A percentile compares a stretch with the other conserved stretches of the same genome.
Evolutionary conservation across 2,329 filamentous ascomycete species (phyloP).

Genomic region (Catunica adiposa): DNA sequence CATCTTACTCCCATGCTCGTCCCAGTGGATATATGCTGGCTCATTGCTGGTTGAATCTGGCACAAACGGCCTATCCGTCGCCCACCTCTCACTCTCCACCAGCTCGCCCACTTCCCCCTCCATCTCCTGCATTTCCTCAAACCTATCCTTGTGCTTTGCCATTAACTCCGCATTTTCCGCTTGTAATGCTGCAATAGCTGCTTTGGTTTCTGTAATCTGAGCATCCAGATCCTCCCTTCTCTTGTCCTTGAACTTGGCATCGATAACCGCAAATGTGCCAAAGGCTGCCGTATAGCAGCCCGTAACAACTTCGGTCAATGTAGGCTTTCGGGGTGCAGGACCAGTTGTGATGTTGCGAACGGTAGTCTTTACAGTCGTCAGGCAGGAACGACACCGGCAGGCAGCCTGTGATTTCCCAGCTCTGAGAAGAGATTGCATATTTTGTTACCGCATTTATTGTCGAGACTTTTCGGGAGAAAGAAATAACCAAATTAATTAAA

Average conservation of each 20-base stretch:
- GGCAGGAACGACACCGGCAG: conserved; percentile 47
- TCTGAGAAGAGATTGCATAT: conserved; percentile 54
- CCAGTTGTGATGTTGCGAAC: conserved; percentile 25
- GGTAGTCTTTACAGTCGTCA: conserved; percentile 34
- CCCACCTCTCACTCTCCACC: not conserved
- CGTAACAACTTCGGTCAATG: conserved; percentile 40
- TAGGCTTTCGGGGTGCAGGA: conserved; percentile 32
- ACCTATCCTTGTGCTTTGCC: conserved; percentile 9
- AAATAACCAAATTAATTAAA: too few species aligned
- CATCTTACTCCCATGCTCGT: conserved; percentile 9
- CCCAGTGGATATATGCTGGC: conserved; percentile 12
- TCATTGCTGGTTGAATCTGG: conserved; percentile 11
- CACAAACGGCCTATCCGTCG: conserved; percentile 8
- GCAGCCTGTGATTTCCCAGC: conserved; percentile 41
- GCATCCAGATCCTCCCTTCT: conserved; percentile 44
- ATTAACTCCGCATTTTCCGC: conserved; percentile 13
- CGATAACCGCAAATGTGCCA: conserved; percentile 45
- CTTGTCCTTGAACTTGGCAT: conserved; percentile 41
- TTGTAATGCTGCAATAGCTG: conserved; percentile 13
- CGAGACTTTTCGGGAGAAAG: too few species aligned
- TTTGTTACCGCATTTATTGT: not conserved
- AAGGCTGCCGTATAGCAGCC: conserved; percentile 53
- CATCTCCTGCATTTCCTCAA: conserved; percentile 1
- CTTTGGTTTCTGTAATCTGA: conserved; percentile 23
- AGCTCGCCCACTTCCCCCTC: not conserved